These are phyloP conservation scores for Elsinoe ampelina DNA, from an alignment of 2,329 filamentous ascomycete species.

Conservation along the genomic window DNA sequence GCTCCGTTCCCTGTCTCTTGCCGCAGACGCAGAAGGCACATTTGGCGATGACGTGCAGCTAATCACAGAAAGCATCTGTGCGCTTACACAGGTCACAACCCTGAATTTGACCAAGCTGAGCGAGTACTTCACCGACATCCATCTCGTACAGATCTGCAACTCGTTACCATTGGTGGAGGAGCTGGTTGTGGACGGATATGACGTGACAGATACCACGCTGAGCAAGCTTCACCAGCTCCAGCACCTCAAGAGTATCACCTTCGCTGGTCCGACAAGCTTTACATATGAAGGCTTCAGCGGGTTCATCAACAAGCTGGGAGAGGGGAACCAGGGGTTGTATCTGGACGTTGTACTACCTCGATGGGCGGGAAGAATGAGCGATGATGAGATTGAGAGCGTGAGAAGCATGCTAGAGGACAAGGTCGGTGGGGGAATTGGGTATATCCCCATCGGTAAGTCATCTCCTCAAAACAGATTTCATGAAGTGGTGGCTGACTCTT, in stretches of 20 bases:
- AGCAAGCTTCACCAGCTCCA: conserved; percentile 36
- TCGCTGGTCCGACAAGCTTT: conserved; percentile 49
- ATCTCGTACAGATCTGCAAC: conserved; percentile 41
- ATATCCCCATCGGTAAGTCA: conserved; percentile 25
- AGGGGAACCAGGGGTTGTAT: conserved; percentile 31
- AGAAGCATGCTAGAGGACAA: conserved; percentile 31
- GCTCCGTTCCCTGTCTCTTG: conserved; percentile 39
- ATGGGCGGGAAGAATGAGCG: not conserved
- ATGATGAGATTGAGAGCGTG: conserved; percentile 29
- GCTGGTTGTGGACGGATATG: conserved; percentile 47
- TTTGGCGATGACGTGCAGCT: conserved; percentile 39
- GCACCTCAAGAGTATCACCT: conserved; percentile 43
- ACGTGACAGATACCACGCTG: conserved; percentile 43
- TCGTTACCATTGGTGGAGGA: conserved; percentile 44
- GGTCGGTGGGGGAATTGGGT: conserved; percentile 36
- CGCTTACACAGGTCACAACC: conserved; percentile 43
- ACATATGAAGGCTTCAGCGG: conserved; percentile 41
- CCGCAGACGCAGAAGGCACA: conserved; percentile 39
- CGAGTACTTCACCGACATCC: conserved; percentile 41
- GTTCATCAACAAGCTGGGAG: conserved; percentile 34
- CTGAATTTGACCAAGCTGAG: conserved; percentile 46
- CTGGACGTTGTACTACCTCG: conserved; percentile 6
- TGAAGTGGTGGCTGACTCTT: not conserved
- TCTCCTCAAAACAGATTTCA: too few species aligned
- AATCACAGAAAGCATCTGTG: conserved; percentile 43